Base-by-base conservation (phyloP, 208 protist species). In the Acanthamoeba castellanii region DNA sequence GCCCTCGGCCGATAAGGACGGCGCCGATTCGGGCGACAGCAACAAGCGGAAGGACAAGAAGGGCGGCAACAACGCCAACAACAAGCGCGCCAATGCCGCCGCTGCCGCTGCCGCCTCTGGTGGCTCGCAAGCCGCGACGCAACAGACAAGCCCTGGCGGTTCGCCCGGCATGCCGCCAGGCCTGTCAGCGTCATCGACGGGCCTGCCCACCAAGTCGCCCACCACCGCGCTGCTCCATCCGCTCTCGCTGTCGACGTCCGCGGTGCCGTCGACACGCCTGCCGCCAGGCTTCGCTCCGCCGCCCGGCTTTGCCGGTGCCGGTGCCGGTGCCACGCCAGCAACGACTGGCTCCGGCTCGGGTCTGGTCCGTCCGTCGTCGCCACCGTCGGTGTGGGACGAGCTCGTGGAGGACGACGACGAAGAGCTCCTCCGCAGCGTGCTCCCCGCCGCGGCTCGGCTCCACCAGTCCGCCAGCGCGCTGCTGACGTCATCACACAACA, bases 381-480 rank as follows among this genome's bases (percentile, higher is more conserved):
- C 68, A 2, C 68, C 68, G 32, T 76, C 68, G 9, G 68, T 76
- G n/a, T 76, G 68, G 68, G 68, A 76, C 68, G 68, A 76, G 68
- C 68, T 76, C 3, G 68, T 76, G 30, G 68, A 76, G 32, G 68
- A 76, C 8, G 68, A 42, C 25, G 68, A 76, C 30, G n/a, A 30
- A 18, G 68, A 76, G 32, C 68, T 76, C 32, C 68, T 76, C 7
- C 68, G 68, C 68, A 37, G n/a, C n/a, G 68, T 76, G 30, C 30
- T 76, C 25, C 68, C 68, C 18, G 16, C 5, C 61, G 61, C 61
- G 9, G 50, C 50, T 55, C 50, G 50, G 50, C 50, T 55, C 5
- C 32, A 76, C 30, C 25, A 76, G 30, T 42, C 25, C 8, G 32
- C 68, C 3, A 32, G 7, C 20, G 30, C 68, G 5, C 50, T 55